Base-by-base conservation (phyloP, 371 early-diverging fungal genomes). In the Haplosporangium sp. region DNA sequence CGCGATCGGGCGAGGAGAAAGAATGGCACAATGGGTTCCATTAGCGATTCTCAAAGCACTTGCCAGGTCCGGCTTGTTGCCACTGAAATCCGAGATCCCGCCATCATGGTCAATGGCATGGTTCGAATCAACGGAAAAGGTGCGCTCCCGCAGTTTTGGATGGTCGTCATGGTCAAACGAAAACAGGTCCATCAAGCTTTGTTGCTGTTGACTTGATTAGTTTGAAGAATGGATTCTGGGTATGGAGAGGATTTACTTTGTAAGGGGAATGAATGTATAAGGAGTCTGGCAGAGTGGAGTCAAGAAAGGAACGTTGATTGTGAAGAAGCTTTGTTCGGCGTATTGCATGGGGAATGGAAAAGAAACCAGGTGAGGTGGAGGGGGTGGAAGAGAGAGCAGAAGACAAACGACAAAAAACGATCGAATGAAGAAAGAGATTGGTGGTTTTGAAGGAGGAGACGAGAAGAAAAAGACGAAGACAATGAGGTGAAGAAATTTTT, bases 161-260 rank as follows among this genome's bases (percentile, higher is more conserved):
- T 80, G 71, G 74, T 80, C 75, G 64, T 74, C 74, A 20, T 70
- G 70, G 68, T 80, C 81, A 67, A 80, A 80, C 36, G 59, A 55
- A 52, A 74, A 80, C 40, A 80, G 46, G 62, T 74, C 74, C 81
- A 80, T 80, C 52, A n/a, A 18, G n/a, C 6, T 16, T 47, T 38
- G 58, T 21, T 58, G 47, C 37, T 45, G 48, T 16, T 56, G 43
- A 3, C 40, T 4, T 13, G 38, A 18, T 23, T 10, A 11, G 5
- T n/a, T 48, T 18, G 48, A n/a, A 13, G 60, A 46, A 40, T 62
- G 53, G 18, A 23, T 58, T 11, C 11, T 21, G 29, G 51, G 45
- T 18, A 47, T 12, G 51, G 50, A 21, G 36, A 29, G 29, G 6
- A 23, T 38, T 53, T n/a, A 40, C 7, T 38, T 6, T 46, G 55